These are phyloP conservation scores for Globomyces pollinis-pini DNA, from an alignment of 192 early-diverging fungal species.

Conservation along the genomic window DNA sequence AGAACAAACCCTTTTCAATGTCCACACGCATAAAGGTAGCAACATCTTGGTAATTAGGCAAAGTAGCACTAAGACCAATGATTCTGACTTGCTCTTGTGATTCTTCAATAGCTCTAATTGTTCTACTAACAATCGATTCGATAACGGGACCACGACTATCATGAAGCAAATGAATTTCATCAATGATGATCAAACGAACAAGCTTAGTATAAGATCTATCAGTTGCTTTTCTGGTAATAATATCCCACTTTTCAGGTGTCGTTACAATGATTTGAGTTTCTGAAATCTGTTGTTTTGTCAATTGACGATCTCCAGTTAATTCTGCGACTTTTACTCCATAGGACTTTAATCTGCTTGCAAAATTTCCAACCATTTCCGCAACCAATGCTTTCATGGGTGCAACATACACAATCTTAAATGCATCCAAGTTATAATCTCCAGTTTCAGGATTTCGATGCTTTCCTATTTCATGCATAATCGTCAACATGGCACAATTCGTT, in stretches of 20 bases:
- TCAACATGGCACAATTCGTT: conserved; percentile 96
- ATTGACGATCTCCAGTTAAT: conserved; percentile 90
- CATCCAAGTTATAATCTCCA: conserved; percentile 67
- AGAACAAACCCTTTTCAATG: conserved; percentile 72
- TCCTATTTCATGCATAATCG: conserved; percentile 82
- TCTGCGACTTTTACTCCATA: conserved; percentile 90
- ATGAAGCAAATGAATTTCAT: conserved; percentile 95
- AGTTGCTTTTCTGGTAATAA: conserved; percentile 92
- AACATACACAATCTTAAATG: conserved; percentile 97
- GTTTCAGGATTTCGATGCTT: conserved; percentile 67
- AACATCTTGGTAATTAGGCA: conserved; percentile 95
- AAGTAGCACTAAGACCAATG: conserved; percentile 86
- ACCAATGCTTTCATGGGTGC: conserved; percentile 99
- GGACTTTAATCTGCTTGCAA: conserved; percentile 60
- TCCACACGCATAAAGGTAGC: conserved; percentile 89
- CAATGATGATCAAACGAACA: conserved; percentile 87
- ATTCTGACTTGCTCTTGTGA: conserved; percentile 83
- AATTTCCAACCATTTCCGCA: conserved; percentile 95
- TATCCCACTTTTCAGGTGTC: conserved; percentile 99
- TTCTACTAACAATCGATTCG: conserved; percentile 84
- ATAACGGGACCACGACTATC: conserved; percentile 96
- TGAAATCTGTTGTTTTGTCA: conserved; percentile 94
- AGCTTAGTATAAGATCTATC: conserved; percentile 84
- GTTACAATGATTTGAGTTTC: conserved; percentile 97
- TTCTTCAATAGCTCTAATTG: conserved; percentile 79